These are phyloP conservation scores for Candida glucosophila DNA, from an alignment of 1,139 yeast genomes.

Conservation along the genomic window DNA sequence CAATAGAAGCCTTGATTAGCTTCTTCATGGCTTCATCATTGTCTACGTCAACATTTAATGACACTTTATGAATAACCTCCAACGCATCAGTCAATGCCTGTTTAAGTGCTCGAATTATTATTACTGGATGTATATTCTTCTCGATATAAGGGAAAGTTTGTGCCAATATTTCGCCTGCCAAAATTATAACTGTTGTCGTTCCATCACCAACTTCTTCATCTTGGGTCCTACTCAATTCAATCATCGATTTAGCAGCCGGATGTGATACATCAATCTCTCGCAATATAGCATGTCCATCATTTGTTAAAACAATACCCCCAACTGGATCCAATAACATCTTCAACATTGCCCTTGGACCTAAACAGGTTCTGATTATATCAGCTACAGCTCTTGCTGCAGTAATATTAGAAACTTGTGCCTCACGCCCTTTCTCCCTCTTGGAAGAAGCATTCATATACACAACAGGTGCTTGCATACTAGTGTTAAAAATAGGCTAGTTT, in stretches of 20 bases:
- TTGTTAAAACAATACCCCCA: conserved; percentile 97
- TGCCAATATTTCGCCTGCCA: conserved; percentile 95
- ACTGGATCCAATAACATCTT: conserved; percentile 97
- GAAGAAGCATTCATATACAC: conserved; percentile 65
- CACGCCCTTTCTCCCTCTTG: conserved; percentile 93
- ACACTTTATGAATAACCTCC: conserved; percentile 76
- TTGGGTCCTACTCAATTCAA: conserved; percentile 92
- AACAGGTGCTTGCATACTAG: conserved; percentile 40
- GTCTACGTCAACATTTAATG: conserved; percentile 74
- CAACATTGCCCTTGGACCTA: conserved; percentile 99
- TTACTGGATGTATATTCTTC: conserved; percentile 93
- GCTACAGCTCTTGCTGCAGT: conserved; percentile 99
- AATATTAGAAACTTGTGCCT: conserved; percentile 93
- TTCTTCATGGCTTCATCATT: conserved; percentile 84
- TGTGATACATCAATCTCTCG: conserved; percentile 89
- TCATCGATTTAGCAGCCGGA: conserved; percentile 98
- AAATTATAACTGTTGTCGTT: conserved; percentile 87
- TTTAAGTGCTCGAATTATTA: conserved; percentile 89
- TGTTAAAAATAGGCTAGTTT: not conserved
- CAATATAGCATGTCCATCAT: conserved; percentile 93
- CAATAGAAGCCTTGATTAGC: conserved; percentile 84
- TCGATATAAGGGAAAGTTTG: conserved; percentile 92
- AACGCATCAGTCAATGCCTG: conserved; percentile 88
- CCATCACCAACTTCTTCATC: conserved; percentile 99
- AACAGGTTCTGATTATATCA: conserved; percentile 92